Evolutionary conservation across 768 basidiomycete genomes (phyloP), one percentile per base, ranked within the genome.

Genomic region (Heimioporus sp.): DNA sequence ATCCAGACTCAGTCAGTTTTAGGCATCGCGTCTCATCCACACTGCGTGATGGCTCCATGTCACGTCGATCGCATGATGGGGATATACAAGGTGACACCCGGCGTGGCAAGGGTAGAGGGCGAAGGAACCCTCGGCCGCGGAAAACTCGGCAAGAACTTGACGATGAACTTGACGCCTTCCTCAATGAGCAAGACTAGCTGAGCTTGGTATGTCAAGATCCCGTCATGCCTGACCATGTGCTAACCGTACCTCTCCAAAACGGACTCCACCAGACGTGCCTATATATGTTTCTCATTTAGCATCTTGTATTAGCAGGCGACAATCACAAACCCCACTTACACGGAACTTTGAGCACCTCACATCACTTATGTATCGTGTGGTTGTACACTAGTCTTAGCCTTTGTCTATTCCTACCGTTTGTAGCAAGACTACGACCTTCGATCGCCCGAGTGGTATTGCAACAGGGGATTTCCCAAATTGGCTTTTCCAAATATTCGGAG

Each of bases 131-230:
- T 53, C 73, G 76, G 11, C 72, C 76, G 20, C 76, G 66, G 52
- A 83, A 82, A 67, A 87, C 81, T 1, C 83, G 84, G 63, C 80
- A 87, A 68, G 88, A 92, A 59, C 73, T 93, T 35, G 90, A 93
- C 56, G 88, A 85, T 44, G 90, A 93, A 62, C 72, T 92, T 43
- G 90, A 92, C 31, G 85, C 86, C 15, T 92, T 92, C 68, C 66
- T 89, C 56, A 82, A 80, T 24, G 75, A 76, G 56, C 75, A 74
- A 58, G 69, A 75, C 52, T 77, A 43, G 31, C 17, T 43, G 12
- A 60, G 65, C 45, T 42, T 13, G 39, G 60, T 59, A 36, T 49
- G 57, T 55, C 28, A 15, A 4, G 15, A 20, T 45, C 37, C 19
- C 15, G 19, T 54, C 21, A 17, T 32, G 34, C 32, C 31, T 42